Evolutionary conservation across 768 basidiomycete species (phyloP).

Genomic region (Austroboletus eburneus): DNA sequence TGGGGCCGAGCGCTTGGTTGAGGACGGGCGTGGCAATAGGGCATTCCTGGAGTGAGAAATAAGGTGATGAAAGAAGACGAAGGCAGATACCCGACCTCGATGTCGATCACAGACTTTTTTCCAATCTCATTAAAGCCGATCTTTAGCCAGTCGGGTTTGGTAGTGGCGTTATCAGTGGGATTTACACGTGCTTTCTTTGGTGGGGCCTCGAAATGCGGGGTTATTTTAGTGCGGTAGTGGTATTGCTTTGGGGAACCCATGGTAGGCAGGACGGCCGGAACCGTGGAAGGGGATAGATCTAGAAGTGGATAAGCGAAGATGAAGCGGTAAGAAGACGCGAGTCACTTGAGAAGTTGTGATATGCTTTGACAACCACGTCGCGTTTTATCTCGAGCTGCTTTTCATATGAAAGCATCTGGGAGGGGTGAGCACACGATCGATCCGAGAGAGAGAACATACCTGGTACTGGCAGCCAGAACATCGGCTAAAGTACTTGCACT

Average conservation of each 20-base stretch:
- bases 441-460: conserved; percentile 34
- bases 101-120: conserved; percentile 74
- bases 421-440: background rate
- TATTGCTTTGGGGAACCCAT: conserved; percentile 88
- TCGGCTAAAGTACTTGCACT: conserved; percentile 83
- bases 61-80: background rate
- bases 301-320: conserved; percentile 7
- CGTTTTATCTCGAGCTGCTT: conserved; percentile 83
- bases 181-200: conserved; percentile 37
- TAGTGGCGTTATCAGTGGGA: background rate
- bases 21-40: conserved; percentile 83
- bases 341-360: conserved; percentile 60
- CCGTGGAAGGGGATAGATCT: conserved; percentile 48
- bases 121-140: conserved; percentile 90
- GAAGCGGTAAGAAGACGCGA: conserved; percentile 19
- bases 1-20: conserved; percentile 58
- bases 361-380: conserved; percentile 82
- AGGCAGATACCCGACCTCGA: conserved; percentile 58
- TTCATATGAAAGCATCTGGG: conserved; percentile 81
- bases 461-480: conserved; percentile 97
- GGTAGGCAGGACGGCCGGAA: conserved; percentile 70
- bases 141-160: conserved; percentile 63
- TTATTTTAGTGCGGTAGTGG: conserved; percentile 93
- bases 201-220: conserved; percentile 90
- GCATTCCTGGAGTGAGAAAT: conserved; percentile 58